Evolutionary conservation across 257 asterid genomes (phyloP).

Genomic region (Striga asiatica): DNA sequence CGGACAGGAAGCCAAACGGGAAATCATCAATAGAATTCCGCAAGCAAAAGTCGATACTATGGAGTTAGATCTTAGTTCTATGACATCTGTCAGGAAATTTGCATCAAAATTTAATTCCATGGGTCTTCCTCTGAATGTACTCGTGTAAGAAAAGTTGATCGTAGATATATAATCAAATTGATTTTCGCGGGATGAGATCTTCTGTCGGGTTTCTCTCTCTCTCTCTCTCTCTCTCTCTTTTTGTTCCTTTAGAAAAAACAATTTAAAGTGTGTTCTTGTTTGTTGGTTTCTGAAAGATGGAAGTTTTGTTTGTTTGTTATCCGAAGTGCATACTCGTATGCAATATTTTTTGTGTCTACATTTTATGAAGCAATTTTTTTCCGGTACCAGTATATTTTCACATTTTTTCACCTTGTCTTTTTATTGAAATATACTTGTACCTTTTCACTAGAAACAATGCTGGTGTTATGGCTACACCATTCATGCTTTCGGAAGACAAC

Average conservation of each 20-base stretch:
- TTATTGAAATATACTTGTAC: too few species aligned
- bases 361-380: too few species aligned
- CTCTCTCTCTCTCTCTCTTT: too few species aligned
- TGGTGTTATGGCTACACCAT: slow-evolving; percentile 42
- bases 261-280: too few species aligned
- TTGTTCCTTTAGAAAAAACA: too few species aligned
- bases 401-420: too few species aligned
- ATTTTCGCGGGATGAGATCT: too few species aligned
- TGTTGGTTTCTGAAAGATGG: too few species aligned
- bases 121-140: neutral
- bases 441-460: slow-evolving; percentile 37
- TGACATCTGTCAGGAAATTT: neutral
- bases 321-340: neutral
- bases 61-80: slow-evolving; percentile 2
- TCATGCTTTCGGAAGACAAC: slow-evolving; percentile 46
- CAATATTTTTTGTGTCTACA: neutral
- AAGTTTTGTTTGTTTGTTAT: too few species aligned
- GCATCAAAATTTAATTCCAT: neutral
- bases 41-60: neutral
- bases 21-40: neutral
- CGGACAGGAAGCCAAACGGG: neutral
- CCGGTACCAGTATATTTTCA: too few species aligned
- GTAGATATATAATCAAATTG: too few species aligned
- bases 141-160: neutral
- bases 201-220: too few species aligned